A percentile compares a stretch with the other conserved stretches of the same genome.
phyloP scores from a whole-genome alignment of 305 asterid species.

The Solanum hybrid region DNA sequence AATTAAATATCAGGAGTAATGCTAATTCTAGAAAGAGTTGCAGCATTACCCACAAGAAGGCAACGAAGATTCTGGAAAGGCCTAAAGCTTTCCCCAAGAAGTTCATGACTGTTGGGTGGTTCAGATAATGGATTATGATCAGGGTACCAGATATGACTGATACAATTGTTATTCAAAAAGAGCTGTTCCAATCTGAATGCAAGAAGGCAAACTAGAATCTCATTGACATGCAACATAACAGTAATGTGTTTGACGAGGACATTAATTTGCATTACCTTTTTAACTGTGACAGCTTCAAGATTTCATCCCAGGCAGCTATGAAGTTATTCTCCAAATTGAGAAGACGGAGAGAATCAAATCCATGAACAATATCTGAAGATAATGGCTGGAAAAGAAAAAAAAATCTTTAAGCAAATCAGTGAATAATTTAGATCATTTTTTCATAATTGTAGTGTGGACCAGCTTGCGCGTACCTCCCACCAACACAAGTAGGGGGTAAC shows the following conservation, averaged over 20 bases:
- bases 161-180: conserved; percentile 60
- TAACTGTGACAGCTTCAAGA: conserved; percentile 59
- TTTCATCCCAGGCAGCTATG: conserved; percentile 73
- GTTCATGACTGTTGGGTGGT: conserved; percentile 20
- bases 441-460: neutral
- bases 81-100: conserved; percentile 25
- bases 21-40: neutral
- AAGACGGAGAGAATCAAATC: conserved; percentile 62
- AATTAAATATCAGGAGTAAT: neutral
- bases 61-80: conserved; percentile 62
- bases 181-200: conserved; percentile 80
- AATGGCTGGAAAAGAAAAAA: conserved; percentile 43
- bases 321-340: conserved; percentile 82
- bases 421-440: neutral
- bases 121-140: conserved; percentile 29
- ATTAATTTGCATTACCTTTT: conserved; percentile 38
- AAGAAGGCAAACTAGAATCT: neutral
- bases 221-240: conserved; percentile 12
- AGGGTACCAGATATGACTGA: conserved; percentile 55
- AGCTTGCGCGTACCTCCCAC: neutral
- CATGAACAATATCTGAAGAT: conserved; percentile 48
- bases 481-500: neutral
- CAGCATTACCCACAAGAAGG: conserved; percentile 64
- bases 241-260: neutral
- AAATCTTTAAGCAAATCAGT: conserved; percentile 5